Evolutionary conservation across 129 eudicot species (phyloP).

Genomic region (Ambrosia trifida): DNA sequence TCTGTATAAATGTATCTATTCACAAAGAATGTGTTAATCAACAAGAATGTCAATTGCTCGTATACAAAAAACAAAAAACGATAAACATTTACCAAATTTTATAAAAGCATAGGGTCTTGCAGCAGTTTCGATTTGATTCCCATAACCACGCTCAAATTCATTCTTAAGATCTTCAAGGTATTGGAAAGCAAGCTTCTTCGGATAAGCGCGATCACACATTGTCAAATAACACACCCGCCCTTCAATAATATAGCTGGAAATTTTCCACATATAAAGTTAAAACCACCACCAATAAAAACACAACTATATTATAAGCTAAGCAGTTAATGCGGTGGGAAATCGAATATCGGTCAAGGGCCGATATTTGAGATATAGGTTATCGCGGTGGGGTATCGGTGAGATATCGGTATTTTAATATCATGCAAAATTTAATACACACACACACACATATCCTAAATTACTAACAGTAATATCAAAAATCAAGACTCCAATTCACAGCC

Average conservation of each 20-base stretch:
- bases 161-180: constrained; percentile 92
- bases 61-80: not conserved
- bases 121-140: constrained; percentile 94
- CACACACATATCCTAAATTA: no score
- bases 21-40: constrained; percentile 8
- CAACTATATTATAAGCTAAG: not conserved
- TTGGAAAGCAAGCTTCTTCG: constrained; percentile 94
- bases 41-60: not conserved
- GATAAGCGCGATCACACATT: constrained; percentile 97
- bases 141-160: constrained; percentile 91
- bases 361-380: no score
- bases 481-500: no score
- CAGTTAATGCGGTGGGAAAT: no score
- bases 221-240: constrained; percentile 94
- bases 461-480: no score
- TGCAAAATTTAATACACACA: no score
- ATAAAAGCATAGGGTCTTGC: constrained; percentile 98
- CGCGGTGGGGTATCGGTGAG: no score
- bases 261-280: constrained; percentile 6
- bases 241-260: constrained; percentile 76
- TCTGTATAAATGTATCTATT: constrained; percentile 83
- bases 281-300: constrained; percentile 15
- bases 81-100: constrained; percentile 65
- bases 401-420: no score
- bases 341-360: no score